These are phyloP conservation scores for Phytophthora litchii DNA, from an alignment of 352 stramenopile species.

Conservation along the genomic window DNA sequence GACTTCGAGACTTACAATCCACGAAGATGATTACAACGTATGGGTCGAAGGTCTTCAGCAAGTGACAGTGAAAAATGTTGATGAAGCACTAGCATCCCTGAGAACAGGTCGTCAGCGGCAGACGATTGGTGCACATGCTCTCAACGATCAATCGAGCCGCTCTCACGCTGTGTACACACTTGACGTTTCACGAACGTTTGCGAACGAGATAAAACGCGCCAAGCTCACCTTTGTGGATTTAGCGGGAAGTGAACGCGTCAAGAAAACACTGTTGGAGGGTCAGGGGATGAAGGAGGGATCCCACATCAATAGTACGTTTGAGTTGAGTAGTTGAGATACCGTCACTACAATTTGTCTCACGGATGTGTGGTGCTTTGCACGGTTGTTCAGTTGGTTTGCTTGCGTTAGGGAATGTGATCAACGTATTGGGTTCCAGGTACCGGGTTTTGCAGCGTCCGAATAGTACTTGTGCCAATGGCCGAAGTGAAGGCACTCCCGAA, in stretches of 20 bases:
- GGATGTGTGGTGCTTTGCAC: neutral
- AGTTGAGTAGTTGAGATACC: neutral
- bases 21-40: conserved; percentile 53
- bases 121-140: conserved; percentile 68
- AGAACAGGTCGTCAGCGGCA: conserved; percentile 63
- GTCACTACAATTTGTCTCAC: conserved; percentile 5
- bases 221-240: conserved; percentile 85
- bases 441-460: conserved; percentile 40
- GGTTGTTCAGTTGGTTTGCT: conserved; percentile 57
- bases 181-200: conserved; percentile 56
- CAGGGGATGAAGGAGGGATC: conserved; percentile 87
- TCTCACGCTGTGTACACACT: conserved; percentile 86
- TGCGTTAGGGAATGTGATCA: conserved; percentile 86
- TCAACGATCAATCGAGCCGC: conserved; percentile 88
- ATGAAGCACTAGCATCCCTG: conserved; percentile 71
- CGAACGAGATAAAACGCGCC: conserved; percentile 22
- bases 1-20: conserved; percentile 42
- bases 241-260: conserved; percentile 81
- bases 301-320: conserved; percentile 69
- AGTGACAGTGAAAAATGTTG: conserved; percentile 51
- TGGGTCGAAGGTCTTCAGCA: conserved; percentile 76
- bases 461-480: conserved; percentile 9
- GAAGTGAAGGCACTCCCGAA: conserved; percentile 2
- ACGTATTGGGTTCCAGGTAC: conserved; percentile 73
- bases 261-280: conserved; percentile 80